Evolutionary conservation across 306 rosid species (phyloP), one percentile per base, ranked within the genome.

Genomic region (Vigna radiata): DNA sequence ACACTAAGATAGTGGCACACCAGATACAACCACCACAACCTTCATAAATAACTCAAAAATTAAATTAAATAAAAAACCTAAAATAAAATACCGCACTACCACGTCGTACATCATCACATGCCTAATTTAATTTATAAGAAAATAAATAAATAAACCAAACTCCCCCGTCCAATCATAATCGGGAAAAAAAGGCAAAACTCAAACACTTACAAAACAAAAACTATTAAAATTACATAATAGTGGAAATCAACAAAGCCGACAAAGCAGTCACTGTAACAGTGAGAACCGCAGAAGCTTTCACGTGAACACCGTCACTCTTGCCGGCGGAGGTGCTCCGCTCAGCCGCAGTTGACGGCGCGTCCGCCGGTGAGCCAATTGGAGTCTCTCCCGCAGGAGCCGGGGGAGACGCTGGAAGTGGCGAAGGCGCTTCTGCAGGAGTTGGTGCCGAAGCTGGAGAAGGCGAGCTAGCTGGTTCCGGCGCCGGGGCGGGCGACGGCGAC

Each of bases 401-500:
- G 2, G 98, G 98, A 0, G 98, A 91, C 0, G 92, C 91, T 0
- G 58, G 55, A 0, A 70, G 18, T 0, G 98, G 98, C 1, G 98
- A 75, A 10, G 97, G 97, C 6, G 93, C 83, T 5, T 77, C 84
- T 0, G 72, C 18, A 0, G 19, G 85, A 1, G 92, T 10, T 10
- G 7, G 85, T 0, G 47, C 60, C 0, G 96, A 90, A 44, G 79
- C 77, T 0, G 91, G 96, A 0, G 90, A 25, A 0, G 94, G 93
- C 7, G 97, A 79, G 0, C 72, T 14, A 0, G 63, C 83, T 0
- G 96, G 95, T 14, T 23, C 93, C 2, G 78, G 85, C 0, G 90
- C 89, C 17, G 98, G 98, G 0, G 98, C 91, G 0, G 97, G 96
- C 0, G 99, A 69, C 6, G 98, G 97, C 0, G 98, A 87, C 5